Evolutionary conservation across 23 red algal species (phyloP).

Genomic region (Gracilariopsis chorda): DNA sequence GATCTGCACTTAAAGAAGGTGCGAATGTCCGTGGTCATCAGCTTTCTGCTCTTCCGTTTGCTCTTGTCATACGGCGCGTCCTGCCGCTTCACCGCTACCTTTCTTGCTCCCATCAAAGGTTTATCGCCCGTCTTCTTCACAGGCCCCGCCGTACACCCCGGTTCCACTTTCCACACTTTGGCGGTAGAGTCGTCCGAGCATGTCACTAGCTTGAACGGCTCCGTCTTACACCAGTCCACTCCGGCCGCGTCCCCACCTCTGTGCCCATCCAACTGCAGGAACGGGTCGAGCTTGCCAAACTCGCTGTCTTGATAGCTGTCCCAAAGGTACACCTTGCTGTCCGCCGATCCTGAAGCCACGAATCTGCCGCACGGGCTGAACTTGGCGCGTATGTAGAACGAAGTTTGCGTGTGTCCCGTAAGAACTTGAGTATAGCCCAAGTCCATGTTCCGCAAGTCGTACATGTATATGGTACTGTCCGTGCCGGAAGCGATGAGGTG

Average conservation of each 20-base stretch:
- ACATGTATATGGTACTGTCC: constrained; percentile 65
- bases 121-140: background rate
- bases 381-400: constrained; percentile 68
- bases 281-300: background rate
- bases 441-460: constrained; percentile 33
- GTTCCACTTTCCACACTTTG: constrained; percentile 56
- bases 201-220: constrained; percentile 49
- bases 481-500: constrained; percentile 53
- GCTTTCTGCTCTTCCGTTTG: background rate
- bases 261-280: constrained; percentile 61
- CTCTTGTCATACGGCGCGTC: background rate
- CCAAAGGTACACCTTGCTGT: constrained; percentile 79
- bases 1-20: constrained; percentile 1
- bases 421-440: constrained; percentile 30
- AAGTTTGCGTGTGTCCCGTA: constrained; percentile 56
- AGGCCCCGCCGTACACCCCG: background rate
- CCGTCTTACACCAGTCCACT: constrained; percentile 67
- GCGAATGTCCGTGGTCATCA: constrained; percentile 27
- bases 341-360: constrained; percentile 54
- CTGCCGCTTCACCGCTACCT: background rate
- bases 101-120: background rate
- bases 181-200: constrained; percentile 67
- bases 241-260: constrained; percentile 63
- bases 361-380: constrained; percentile 71
- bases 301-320: background rate